A percentile compares a stretch with the other conserved stretches of the same genome.
Evolutionary conservation across 2,329 filamentous ascomycete species (phyloP).

Genomic region (Emmonsia crescens): DNA sequence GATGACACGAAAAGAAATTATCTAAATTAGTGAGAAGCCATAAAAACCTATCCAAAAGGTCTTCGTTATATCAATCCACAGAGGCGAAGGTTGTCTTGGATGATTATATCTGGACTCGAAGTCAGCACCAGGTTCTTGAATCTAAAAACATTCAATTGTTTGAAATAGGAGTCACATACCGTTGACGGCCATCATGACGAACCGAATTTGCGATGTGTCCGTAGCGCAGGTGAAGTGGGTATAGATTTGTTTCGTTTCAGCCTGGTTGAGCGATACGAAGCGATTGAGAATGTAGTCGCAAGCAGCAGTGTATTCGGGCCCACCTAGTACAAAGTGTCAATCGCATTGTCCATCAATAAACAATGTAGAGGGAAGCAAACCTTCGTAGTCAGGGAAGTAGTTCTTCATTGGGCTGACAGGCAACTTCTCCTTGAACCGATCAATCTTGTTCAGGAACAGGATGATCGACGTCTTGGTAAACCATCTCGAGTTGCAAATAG

Average conservation of each 20-base stretch:
- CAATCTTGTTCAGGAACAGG: conserved; percentile 65
- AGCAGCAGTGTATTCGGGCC: conserved; percentile 86
- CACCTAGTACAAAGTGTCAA: conserved; percentile 43
- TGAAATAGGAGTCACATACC: conserved; percentile 46
- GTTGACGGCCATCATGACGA: conserved; percentile 99
- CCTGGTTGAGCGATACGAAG: conserved; percentile 96
- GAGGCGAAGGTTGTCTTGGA: conserved; percentile 95
- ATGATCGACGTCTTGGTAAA: conserved; percentile 64
- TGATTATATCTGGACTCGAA: conserved; percentile 74
- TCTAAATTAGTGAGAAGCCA: conserved; percentile 6
- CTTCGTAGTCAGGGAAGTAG: conserved; percentile 70
- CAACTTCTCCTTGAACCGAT: conserved; percentile 64
- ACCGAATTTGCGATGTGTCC: conserved; percentile 96
- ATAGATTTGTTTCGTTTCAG: conserved; percentile 99
- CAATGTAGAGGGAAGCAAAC: conserved; percentile 20
- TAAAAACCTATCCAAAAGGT: conserved; percentile 3
- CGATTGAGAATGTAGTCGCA: conserved; percentile 99
- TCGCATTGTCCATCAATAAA: conserved; percentile 9
- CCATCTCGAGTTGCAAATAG: conserved; percentile 62
- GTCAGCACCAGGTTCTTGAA: conserved; percentile 4
- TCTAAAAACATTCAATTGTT: background rate
- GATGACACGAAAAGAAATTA: conserved; percentile 9
- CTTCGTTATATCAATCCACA: conserved; percentile 82
- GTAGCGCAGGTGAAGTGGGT: conserved; percentile 99
- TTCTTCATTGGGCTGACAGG: conserved; percentile 64